phyloP scores from a whole-genome alignment of 345 rosid species.

The Syzygium jambos region DNA sequence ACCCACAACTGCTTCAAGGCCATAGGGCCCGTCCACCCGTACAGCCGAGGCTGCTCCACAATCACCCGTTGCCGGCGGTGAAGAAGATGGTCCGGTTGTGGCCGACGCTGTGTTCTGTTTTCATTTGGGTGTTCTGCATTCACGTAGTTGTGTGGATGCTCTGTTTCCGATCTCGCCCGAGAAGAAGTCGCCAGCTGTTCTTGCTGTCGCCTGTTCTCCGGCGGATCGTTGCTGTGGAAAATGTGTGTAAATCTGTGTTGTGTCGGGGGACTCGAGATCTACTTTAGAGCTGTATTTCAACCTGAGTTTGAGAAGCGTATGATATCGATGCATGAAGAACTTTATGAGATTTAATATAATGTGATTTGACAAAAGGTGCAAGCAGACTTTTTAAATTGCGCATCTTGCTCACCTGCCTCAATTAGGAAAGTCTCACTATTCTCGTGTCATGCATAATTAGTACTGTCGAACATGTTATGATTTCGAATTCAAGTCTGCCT shows the following conservation, averaged over 20 bases:
- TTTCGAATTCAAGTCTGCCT: background rate
- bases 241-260: background rate
- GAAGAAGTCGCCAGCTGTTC: background rate
- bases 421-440: background rate
- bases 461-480: background rate
- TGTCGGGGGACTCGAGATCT: background rate
- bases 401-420: background rate
- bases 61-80: constrained; percentile 79
- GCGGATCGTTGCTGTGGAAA: background rate
- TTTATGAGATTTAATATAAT: background rate
- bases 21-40: constrained; percentile 65
- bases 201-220: background rate
- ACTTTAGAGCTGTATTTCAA: background rate
- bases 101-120: background rate
- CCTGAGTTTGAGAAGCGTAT: background rate
- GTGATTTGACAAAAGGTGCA: too few relatives aligned
- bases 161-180: background rate
- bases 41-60: constrained; percentile 61
- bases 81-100: background rate
- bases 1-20: constrained; percentile 69
- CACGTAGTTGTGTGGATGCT: background rate
- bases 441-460: background rate
- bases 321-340: background rate
- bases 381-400: too few relatives aligned
- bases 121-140: background rate